These are phyloP conservation scores for Saccharomyces hybrid DNA, from an alignment of 1,139 yeast genomes.

Conservation along the genomic window DNA sequence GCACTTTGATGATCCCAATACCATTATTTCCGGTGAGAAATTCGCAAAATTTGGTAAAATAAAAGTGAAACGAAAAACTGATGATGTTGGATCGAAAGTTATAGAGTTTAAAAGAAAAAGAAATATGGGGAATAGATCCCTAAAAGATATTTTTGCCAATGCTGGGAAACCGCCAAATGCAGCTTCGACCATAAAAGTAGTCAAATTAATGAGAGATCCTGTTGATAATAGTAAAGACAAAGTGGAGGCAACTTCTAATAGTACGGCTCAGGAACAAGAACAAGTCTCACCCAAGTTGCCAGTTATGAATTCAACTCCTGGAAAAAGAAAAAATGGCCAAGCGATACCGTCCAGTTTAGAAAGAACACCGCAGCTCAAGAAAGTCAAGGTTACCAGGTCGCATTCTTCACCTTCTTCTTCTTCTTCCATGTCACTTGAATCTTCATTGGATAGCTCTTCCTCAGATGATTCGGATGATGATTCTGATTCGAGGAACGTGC, in stretches of 20 bases:
- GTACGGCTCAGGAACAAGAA: background rate
- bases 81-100: background rate
- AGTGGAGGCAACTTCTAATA: background rate
- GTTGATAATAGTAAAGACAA: background rate
- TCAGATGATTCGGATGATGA: background rate
- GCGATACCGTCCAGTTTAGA: background rate
- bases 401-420: background rate
- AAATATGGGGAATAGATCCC: background rate
- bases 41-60: background rate
- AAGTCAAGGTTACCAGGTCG: background rate
- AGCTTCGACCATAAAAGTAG: background rate
- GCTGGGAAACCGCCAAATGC: background rate
- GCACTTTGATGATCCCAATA: background rate
- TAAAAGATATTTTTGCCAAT: background rate
- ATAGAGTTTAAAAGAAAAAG: background rate
- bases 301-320: background rate
- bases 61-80: background rate
- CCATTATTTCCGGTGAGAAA: background rate
- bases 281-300: background rate
- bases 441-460: background rate
- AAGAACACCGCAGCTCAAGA: background rate
- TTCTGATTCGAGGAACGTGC: background rate
- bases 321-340: background rate
- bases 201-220: background rate
- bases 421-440: background rate